Percentiles rank a stretch among this genome's conserved stretches.
Conservation (phyloP, 2,329 filamentous ascomycete species). For the Clonostachys rosea region DNA sequence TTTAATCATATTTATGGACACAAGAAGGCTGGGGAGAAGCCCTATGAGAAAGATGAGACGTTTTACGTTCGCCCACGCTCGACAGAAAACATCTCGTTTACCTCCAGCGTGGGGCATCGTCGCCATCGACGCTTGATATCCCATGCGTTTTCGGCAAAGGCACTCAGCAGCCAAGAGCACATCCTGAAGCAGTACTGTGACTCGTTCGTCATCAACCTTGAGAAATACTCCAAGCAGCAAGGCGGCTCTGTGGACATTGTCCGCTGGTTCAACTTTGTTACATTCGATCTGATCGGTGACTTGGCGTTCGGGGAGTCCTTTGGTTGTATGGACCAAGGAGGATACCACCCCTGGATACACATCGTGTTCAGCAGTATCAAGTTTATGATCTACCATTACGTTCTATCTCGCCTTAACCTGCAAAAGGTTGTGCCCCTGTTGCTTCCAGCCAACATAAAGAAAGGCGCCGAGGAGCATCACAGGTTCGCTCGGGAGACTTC, state of each 20-base stretch:
- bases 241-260: conserved; percentile 7
- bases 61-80: too few relatives aligned
- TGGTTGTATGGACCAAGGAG: background rate
- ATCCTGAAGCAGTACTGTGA: conserved; percentile 18
- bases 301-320: conserved; percentile 16
- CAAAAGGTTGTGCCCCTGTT: background rate
- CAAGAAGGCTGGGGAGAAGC: too few relatives aligned
- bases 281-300: conserved; percentile 7
- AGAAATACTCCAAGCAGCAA: background rate
- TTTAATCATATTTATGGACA: too few relatives aligned
- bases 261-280: conserved; percentile 12
- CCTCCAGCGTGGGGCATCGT: too few relatives aligned
- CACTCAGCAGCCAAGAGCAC: conserved; percentile 21
- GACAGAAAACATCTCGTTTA: too few relatives aligned
- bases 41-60: too few relatives aligned
- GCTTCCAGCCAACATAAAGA: background rate
- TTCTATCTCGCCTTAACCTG: too few relatives aligned
- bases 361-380: background rate
- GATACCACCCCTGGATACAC: background rate
- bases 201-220: conserved; percentile 11
- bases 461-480: background rate
- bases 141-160: conserved; percentile 8
- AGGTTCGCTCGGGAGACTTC: background rate
- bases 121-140: background rate
- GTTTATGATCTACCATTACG: background rate